Evolutionary conservation across 805 yeast species (phyloP).

Genomic region (Teunomyces pallodes): DNA sequence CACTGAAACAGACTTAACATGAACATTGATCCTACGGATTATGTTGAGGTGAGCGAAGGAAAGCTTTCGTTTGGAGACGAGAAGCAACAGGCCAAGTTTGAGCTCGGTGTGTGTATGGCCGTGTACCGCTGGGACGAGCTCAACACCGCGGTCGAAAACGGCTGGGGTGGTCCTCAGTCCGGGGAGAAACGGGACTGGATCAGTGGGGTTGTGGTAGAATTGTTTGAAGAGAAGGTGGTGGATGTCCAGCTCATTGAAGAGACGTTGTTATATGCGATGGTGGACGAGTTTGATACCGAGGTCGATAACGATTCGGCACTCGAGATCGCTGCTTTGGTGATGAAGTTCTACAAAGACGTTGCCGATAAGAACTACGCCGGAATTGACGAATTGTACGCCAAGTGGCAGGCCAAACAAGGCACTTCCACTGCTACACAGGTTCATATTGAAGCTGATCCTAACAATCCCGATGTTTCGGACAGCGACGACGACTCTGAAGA

Average conservation of each 20-base stretch:
- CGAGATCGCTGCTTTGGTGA: conserved; percentile 63
- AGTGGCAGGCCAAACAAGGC: conserved; percentile 56
- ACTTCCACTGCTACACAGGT: conserved; percentile 36
- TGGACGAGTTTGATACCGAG: conserved; percentile 87
- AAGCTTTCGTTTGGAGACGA: conserved; percentile 47
- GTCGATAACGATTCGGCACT: conserved; percentile 89
- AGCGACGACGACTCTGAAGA: conserved; percentile 47
- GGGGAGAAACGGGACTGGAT: conserved; percentile 95
- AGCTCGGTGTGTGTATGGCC: conserved; percentile 89
- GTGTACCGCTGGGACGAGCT: conserved; percentile 89
- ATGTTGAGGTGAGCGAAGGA: conserved; percentile 51
- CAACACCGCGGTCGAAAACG: conserved; percentile 81
- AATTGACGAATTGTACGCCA: conserved; percentile 58
- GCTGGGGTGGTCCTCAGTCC: conserved; percentile 95
- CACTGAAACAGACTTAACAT: conserved; percentile 16
- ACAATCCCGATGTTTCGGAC: conserved; percentile 55
- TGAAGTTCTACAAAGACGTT: conserved; percentile 67
- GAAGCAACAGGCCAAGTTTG: conserved; percentile 79
- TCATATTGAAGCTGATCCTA: conserved; percentile 56
- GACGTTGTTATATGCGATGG: conserved; percentile 82
- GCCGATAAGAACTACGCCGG: conserved; percentile 46
- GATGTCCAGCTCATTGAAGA: conserved; percentile 83
- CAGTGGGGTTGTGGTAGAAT: conserved; percentile 74
- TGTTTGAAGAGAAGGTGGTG: conserved; percentile 65
- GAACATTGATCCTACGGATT: conserved; percentile 46